These are phyloP conservation scores for Podospora fimiseda DNA, from an alignment of 495 filamentous ascomycete species.

Conservation along the genomic window DNA sequence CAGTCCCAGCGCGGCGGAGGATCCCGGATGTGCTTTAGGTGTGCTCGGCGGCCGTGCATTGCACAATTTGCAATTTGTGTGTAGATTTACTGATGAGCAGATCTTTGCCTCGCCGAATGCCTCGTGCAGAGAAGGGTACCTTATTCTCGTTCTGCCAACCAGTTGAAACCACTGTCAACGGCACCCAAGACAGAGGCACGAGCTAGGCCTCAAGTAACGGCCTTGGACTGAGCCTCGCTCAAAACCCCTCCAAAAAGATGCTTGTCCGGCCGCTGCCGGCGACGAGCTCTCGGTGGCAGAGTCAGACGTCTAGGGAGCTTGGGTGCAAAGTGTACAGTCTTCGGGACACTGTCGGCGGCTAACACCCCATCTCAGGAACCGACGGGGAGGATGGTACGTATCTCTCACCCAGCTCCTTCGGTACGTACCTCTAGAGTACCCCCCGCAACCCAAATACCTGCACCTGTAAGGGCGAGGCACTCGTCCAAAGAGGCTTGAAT, in stretches of 20 bases:
- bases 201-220: background rate
- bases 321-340: background rate
- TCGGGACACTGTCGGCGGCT: background rate
- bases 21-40: too few species aligned
- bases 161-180: background rate
- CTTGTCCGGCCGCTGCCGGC: background rate
- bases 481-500: background rate
- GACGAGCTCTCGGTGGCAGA: constrained; percentile 1
- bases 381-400: background rate
- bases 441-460: background rate
- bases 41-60: too few species aligned
- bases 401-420: background rate
- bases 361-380: background rate
- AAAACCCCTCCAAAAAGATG: background rate
- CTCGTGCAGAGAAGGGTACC: background rate
- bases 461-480: constrained; percentile 1
- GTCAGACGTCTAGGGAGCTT: background rate
- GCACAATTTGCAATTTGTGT: too few species aligned
- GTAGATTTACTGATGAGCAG: too few species aligned
- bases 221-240: constrained; percentile 2
- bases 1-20: background rate
- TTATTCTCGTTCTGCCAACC: background rate
- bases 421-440: background rate
- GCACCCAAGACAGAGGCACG: background rate
- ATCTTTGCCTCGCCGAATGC: background rate